Evolutionary conservation across 352 stramenopile genomes (phyloP).

Genomic region (Phytophthora hibernalis): DNA sequence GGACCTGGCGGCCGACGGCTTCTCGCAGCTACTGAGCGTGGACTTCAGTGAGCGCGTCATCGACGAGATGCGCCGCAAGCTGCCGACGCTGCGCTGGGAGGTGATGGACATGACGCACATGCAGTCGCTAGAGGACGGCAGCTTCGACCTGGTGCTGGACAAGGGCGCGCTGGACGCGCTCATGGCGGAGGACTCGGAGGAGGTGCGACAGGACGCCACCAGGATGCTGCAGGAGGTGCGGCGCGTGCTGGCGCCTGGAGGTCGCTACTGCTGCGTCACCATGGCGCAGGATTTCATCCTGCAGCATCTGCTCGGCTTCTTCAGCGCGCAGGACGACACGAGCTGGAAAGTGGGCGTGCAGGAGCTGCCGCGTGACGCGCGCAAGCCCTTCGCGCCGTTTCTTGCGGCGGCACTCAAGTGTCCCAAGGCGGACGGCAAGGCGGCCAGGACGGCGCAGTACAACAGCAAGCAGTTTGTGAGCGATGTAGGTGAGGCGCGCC

Average conservation of each 20-base stretch:
- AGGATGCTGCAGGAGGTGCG: conserved; percentile 77
- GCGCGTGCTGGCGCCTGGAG: conserved; percentile 61
- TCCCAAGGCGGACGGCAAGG: conserved; percentile 24
- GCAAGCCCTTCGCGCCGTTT: conserved; percentile 65
- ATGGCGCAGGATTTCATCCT: conserved; percentile 86
- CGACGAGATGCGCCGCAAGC: conserved; percentile 75
- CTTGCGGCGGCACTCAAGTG: conserved; percentile 54
- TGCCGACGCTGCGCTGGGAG: conserved; percentile 65
- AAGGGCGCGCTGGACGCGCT: conserved; percentile 85
- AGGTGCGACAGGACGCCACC: conserved; percentile 49
- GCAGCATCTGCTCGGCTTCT: conserved; percentile 59
- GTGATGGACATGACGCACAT: conserved; percentile 88
- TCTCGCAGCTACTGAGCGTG: conserved; percentile 63
- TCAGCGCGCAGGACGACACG: conserved; percentile 32
- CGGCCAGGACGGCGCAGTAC: conserved; percentile 43
- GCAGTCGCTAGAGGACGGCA: conserved; percentile 39
- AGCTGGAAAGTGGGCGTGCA: conserved; percentile 46
- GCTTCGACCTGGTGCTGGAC: conserved; percentile 82
- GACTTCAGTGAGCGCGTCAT: conserved; percentile 83
- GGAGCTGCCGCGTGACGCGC: conserved; percentile 48
- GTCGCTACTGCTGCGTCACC: conserved; percentile 80
- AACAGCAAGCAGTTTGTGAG: conserved; percentile 54
- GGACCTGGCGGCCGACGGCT: conserved; percentile 68
- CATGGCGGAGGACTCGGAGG: conserved; percentile 57
- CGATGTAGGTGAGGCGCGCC: conserved; percentile 30